Evolutionary conservation across 179 eudicot genomes (phyloP).

Genomic region (Nepenthes alata): DNA sequence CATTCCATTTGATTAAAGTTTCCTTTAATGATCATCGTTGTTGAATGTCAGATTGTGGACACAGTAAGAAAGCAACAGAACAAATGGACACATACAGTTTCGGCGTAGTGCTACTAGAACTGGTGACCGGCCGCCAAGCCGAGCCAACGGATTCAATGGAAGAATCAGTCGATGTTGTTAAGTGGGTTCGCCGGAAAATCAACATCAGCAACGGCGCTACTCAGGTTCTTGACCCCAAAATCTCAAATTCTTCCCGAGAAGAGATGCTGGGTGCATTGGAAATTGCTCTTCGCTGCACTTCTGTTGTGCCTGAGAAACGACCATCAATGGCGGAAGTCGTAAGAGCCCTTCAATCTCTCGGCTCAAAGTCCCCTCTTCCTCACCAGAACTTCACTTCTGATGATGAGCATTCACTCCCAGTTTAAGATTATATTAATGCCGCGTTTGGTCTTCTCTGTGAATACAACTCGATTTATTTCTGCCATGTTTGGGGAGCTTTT

Average conservation of each 20-base stretch:
- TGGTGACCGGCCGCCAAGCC: slow-evolving; percentile 50
- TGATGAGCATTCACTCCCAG: slow-evolving; percentile 14
- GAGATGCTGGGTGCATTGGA: slow-evolving; percentile 58
- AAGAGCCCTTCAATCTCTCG: slow-evolving; percentile 44
- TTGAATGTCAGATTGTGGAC: slow-evolving; percentile 36
- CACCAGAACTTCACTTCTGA: background rate
- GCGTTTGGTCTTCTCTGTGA: slow-evolving; percentile 9
- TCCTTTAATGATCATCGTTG: background rate
- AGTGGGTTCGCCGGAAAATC: slow-evolving; percentile 59
- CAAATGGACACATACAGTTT: slow-evolving; percentile 68
- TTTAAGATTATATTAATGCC: slow-evolving; percentile 7
- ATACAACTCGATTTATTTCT: slow-evolving; percentile 16
- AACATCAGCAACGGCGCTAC: slow-evolving; percentile 48
- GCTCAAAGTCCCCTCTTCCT: slow-evolving; percentile 10
- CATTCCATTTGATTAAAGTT: background rate
- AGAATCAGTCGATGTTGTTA: slow-evolving; percentile 38
- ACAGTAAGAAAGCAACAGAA: slow-evolving; percentile 42
- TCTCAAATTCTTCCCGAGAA: slow-evolving; percentile 29
- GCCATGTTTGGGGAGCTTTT: background rate
- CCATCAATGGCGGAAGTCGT: slow-evolving; percentile 57
- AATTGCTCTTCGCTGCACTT: slow-evolving; percentile 48
- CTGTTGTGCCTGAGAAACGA: slow-evolving; percentile 57
- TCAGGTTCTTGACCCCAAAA: slow-evolving; percentile 54
- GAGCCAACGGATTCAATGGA: slow-evolving; percentile 29
- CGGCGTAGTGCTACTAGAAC: slow-evolving; percentile 55